These are phyloP conservation scores for Chaetomium sp. DNA, from an alignment of 2,329 filamentous ascomycete genomes.

Conservation along the genomic window DNA sequence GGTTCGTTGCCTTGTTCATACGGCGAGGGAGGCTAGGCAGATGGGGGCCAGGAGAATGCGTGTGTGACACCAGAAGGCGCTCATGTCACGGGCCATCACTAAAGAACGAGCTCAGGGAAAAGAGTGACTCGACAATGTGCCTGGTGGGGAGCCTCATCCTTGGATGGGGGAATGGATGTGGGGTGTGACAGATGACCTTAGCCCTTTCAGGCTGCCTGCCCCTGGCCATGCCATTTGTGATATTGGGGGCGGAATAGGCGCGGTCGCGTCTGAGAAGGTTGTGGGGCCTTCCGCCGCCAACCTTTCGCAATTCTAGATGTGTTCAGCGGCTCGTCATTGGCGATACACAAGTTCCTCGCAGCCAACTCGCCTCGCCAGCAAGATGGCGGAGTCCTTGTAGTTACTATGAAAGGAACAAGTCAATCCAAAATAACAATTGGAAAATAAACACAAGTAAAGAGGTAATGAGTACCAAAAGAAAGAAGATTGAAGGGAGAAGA, in stretches of 20 bases:
- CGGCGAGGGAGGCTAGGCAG: constrained; percentile 11
- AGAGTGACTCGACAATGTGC: constrained; percentile 9
- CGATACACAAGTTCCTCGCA: constrained; percentile 21
- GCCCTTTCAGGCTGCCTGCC: background rate
- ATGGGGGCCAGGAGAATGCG: constrained; percentile 3
- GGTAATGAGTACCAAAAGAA: background rate
- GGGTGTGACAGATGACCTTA: constrained; percentile 5
- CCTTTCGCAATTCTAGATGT: background rate
- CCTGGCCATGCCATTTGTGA: background rate
- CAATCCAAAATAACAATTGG: background rate
- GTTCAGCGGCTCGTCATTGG: constrained; percentile 7
- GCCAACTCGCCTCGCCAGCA: background rate
- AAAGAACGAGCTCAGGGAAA: background rate
- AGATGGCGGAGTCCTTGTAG: background rate
- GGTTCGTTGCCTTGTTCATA: constrained; percentile 10
- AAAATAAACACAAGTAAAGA: background rate
- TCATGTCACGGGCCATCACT: background rate
- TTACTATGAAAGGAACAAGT: background rate
- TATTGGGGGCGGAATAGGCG: background rate
- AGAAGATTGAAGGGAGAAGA: background rate
- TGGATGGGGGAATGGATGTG: background rate
- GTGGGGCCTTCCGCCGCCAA: background rate
- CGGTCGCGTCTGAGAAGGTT: background rate
- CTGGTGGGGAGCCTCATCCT: constrained; percentile 8
- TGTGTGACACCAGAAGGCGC: background rate